Conservation (phyloP, 768 basidiomycete species). For the Suillus clintonianus region DNA sequence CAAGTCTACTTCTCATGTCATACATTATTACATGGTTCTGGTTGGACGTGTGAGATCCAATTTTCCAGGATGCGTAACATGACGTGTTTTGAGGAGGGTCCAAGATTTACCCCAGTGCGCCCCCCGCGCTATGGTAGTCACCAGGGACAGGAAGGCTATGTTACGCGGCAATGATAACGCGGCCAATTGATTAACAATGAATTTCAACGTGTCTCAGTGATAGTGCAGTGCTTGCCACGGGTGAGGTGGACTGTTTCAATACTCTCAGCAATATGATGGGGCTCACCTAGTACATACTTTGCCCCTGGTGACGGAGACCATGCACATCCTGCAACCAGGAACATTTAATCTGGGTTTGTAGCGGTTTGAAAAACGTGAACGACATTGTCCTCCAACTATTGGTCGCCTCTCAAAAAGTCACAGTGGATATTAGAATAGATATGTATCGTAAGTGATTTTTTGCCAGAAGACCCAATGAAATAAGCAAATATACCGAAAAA, state of each 20-base stretch:
- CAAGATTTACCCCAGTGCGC: not conserved
- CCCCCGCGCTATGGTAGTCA: not conserved
- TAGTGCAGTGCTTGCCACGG: not conserved
- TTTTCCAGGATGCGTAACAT: not conserved
- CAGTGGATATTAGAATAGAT: not conserved
- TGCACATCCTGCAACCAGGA: conserved; percentile 1
- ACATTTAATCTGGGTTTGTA: not conserved
- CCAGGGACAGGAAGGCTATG: not conserved
- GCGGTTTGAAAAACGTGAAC: not conserved
- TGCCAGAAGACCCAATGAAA: conserved; percentile 1
- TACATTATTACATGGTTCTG: no score
- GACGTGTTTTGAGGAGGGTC: not conserved
- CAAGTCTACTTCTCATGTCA: not conserved
- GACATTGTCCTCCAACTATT: not conserved
- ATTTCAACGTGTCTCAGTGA: not conserved
- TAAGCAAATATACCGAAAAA: not conserved
- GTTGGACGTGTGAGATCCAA: not conserved
- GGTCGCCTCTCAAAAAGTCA: not conserved
- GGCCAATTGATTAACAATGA: not conserved
- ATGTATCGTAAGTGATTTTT: not conserved
- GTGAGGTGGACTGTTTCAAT: not conserved
- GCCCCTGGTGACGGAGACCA: not conserved
- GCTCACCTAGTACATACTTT: not conserved
- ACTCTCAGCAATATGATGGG: not conserved
- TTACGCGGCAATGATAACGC: not conserved